Conservation (phyloP, 2,329 filamentous ascomycete species). For the Pyricularia grisea region DNA sequence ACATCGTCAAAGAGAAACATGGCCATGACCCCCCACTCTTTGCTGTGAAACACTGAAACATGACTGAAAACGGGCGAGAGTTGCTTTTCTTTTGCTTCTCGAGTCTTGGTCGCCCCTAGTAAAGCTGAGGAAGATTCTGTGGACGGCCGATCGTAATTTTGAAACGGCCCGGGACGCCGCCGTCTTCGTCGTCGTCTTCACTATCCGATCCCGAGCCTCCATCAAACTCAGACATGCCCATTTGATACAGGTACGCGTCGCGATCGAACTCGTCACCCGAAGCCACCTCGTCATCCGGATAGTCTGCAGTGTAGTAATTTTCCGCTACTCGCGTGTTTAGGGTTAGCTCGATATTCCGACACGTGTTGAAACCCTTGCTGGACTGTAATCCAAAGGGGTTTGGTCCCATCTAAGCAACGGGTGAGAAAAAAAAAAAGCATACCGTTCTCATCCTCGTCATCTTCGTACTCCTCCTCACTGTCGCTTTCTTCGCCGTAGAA, state of each 20-base stretch:
- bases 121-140: not conserved
- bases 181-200: constrained; percentile 23
- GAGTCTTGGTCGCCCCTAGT: not conserved
- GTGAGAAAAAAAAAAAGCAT: not conserved
- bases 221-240: constrained; percentile 40
- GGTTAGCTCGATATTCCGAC: not conserved
- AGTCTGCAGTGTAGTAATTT: constrained; percentile 71
- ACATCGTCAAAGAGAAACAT: not conserved
- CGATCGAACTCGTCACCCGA: constrained; percentile 57
- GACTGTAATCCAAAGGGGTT: not conserved
- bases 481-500: constrained; percentile 55
- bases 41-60: not conserved
- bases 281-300: constrained; percentile 70
- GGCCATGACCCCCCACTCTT: not conserved
- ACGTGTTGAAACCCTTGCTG: not conserved
- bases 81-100: not conserved
- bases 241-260: constrained; percentile 45
- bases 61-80: not conserved
- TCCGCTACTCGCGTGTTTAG: constrained; percentile 42
- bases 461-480: constrained; percentile 49
- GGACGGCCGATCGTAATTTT: constrained; percentile 14
- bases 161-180: constrained; percentile 7
- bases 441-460: constrained; percentile 60
- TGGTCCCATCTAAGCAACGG: not conserved
- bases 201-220: constrained; percentile 34